Percentiles rank a stretch among this genome's conserved stretches.
These are phyloP conservation scores for Stagonosporopsis tanaceti DNA, from an alignment of 2,329 filamentous ascomycete species.

Conservation along the genomic window DNA sequence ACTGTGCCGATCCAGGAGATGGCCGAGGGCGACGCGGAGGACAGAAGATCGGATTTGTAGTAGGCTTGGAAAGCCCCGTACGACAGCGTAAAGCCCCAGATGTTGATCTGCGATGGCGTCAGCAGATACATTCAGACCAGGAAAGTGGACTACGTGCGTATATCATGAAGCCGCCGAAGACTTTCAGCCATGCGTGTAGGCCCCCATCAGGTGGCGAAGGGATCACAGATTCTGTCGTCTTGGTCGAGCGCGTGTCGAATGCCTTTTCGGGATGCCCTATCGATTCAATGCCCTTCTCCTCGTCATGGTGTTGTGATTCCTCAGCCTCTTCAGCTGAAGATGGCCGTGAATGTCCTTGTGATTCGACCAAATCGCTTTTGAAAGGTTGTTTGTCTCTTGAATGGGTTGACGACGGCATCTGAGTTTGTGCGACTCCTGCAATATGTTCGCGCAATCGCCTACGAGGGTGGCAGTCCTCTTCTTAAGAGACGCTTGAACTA, in stretches of 20 bases:
- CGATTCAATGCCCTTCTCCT: conserved; percentile 10
- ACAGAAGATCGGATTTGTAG: conserved; percentile 53
- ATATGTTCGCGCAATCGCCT: neutral
- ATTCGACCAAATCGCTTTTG: conserved; percentile 23
- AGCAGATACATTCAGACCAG: neutral
- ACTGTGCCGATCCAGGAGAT: conserved; percentile 59
- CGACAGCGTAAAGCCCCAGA: conserved; percentile 52
- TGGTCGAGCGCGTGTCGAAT: conserved; percentile 30
- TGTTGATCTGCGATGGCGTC: conserved; percentile 8
- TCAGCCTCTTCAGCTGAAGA: conserved; percentile 18
- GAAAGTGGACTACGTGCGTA: conserved; percentile 23
- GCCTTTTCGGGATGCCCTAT: conserved; percentile 25
- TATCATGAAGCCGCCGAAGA: conserved; percentile 49
- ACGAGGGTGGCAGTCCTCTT: neutral
- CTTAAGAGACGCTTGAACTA: neutral
- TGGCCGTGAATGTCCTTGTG: conserved; percentile 26
- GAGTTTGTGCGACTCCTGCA: neutral
- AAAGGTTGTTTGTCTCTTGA: conserved; percentile 27
- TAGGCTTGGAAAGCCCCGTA: conserved; percentile 58
- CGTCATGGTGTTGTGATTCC: neutral
- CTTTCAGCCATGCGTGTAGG: conserved; percentile 50
- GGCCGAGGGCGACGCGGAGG: conserved; percentile 42
- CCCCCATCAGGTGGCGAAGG: conserved; percentile 49
- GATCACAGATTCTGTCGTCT: conserved; percentile 35
- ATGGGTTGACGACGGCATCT: conserved; percentile 25